These are phyloP conservation scores for Calonectria henricotiae DNA, from an alignment of 2,329 filamentous ascomycete genomes.

Conservation along the genomic window DNA sequence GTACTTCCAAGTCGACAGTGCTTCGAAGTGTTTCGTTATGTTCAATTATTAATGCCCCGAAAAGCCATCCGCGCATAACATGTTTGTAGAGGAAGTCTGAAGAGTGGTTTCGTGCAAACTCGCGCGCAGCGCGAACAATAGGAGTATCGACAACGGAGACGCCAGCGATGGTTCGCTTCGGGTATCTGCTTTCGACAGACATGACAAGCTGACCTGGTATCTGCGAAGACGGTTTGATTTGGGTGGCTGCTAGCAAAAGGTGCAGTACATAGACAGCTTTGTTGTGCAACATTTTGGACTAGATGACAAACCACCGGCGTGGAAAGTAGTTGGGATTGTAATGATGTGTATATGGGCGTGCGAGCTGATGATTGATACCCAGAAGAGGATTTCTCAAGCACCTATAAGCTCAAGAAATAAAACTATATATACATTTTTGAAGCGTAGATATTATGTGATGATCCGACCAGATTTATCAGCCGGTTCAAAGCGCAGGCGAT, in stretches of 20 bases:
- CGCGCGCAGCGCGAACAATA: conserved; percentile 28
- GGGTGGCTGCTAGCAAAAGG: neutral
- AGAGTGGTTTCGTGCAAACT: conserved; percentile 23
- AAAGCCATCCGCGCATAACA: conserved; percentile 38
- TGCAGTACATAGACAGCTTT: neutral
- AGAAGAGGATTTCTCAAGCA: accelerated
- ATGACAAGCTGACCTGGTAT: neutral
- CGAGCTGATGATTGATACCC: neutral
- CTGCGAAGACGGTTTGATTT: neutral
- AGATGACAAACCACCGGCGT: too few species aligned
- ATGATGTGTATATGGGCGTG: too few species aligned
- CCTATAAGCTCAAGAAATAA: neutral
- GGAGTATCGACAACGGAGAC: conserved; percentile 32
- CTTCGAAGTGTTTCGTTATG: conserved; percentile 29
- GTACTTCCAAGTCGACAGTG: conserved; percentile 27
- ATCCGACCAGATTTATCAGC: neutral
- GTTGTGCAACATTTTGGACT: neutral
- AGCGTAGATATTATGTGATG: neutral
- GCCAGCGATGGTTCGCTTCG: conserved; percentile 17
- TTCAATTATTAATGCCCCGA: conserved; percentile 19
- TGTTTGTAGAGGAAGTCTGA: conserved; percentile 38
- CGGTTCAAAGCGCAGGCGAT: neutral
- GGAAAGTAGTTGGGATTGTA: neutral
- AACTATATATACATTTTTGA: neutral
- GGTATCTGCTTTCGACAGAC: neutral